Conservation (phyloP, 306 rosid species). For the Medicago ruthenica region DNA sequence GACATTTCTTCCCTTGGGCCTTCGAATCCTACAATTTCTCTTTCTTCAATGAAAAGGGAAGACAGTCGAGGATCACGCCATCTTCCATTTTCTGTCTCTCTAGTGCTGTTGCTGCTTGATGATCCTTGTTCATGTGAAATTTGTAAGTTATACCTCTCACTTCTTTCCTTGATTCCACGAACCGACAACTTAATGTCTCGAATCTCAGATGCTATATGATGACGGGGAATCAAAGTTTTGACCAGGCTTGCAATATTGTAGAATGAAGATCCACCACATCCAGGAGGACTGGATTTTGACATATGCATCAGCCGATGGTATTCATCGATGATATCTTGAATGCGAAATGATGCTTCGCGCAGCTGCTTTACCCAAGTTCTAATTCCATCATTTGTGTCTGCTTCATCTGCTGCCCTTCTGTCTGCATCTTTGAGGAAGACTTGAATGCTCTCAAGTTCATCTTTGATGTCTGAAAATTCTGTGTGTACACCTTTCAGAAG, state of each 20-base stretch:
- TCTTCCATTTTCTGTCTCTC: not conserved
- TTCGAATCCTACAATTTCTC: conserved; percentile 17
- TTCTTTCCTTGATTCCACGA: not conserved
- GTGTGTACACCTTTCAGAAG: not conserved
- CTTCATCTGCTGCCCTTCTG: conserved; percentile 35
- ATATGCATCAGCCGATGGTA: not conserved
- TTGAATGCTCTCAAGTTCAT: conserved; percentile 42
- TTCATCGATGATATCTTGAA: conserved; percentile 27
- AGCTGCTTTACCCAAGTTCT: conserved; percentile 41
- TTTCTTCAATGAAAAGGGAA: conserved; percentile 30
- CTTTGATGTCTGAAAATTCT: conserved; percentile 29
- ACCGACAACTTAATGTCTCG: not conserved
- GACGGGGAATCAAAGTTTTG: conserved; percentile 8
- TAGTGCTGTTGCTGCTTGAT: not conserved
- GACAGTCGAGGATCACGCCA: conserved; percentile 22
- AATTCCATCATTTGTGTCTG: not conserved
- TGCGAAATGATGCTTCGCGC: conserved; percentile 33
- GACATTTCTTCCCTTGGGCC: not conserved
- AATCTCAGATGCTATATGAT: conserved; percentile 4
- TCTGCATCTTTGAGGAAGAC: conserved; percentile 39
- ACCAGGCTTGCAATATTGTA: not conserved
- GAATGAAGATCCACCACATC: not conserved
- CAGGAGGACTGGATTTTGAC: not conserved
- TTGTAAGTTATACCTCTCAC: conserved; percentile 33
- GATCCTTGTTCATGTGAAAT: not conserved